Evolutionary conservation across 805 yeast genomes (phyloP).

Genomic region (Lachancea dasiensis): DNA sequence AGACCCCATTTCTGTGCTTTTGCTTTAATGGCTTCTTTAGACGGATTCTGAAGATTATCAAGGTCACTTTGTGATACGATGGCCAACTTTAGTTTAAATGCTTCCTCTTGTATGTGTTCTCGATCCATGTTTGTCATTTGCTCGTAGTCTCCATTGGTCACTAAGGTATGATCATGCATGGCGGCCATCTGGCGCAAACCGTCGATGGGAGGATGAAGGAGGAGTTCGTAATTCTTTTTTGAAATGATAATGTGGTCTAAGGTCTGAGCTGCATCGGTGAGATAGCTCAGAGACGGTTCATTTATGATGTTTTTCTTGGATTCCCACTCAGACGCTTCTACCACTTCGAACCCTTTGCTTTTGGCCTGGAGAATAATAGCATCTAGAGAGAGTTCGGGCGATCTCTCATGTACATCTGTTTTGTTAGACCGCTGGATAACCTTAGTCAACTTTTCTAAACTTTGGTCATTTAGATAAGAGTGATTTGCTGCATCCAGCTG

Average conservation of each 20-base stretch:
- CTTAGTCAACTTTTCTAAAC: neutral
- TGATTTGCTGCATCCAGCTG: neutral
- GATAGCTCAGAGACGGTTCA: slow-evolving; percentile 11
- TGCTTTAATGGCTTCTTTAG: neutral
- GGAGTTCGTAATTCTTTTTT: neutral
- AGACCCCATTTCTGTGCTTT: neutral
- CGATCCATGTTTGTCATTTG: neutral
- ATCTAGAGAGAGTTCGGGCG: slow-evolving; percentile 13
- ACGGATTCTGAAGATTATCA: neutral
- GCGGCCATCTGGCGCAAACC: neutral
- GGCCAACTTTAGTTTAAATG: neutral
- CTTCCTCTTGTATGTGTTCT: neutral
- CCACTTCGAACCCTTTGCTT: neutral
- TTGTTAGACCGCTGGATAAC: slow-evolving; percentile 9
- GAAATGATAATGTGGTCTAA: slow-evolving; percentile 10
- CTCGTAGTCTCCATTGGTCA: neutral
- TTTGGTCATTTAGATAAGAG: neutral
- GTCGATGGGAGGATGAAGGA: neutral
- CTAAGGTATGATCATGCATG: neutral
- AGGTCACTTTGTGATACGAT: neutral
- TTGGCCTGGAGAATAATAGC: slow-evolving; percentile 11
- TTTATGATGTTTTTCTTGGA: neutral
- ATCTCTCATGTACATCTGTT: no score
- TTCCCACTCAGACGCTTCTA: neutral
- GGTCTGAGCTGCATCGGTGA: slow-evolving; percentile 11